These are phyloP conservation scores for Rhodotorula sp. DNA, from an alignment of 1,284 basidiomycete species.

Conservation along the genomic window DNA sequence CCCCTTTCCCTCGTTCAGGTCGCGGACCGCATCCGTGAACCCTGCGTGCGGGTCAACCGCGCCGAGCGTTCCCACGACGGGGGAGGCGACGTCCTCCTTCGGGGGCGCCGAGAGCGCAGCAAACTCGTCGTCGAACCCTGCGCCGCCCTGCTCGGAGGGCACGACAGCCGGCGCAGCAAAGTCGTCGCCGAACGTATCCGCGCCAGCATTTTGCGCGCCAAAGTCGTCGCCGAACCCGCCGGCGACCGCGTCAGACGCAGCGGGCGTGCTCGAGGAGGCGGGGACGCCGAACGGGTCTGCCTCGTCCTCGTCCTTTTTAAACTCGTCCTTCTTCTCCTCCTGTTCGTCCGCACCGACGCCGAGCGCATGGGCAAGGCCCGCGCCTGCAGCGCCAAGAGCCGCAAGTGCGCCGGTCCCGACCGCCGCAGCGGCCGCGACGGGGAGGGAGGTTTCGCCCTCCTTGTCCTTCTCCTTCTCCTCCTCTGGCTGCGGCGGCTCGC, in stretches of 20 bases:
- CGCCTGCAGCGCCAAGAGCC: constrained; percentile 47
- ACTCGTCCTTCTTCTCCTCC: constrained; percentile 18
- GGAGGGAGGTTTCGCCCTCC: constrained; percentile 8
- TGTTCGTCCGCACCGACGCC: constrained; percentile 5
- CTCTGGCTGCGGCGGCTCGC: background rate
- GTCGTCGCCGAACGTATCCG: constrained; percentile 48
- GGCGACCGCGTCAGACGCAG: constrained; percentile 49
- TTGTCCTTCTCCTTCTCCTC: background rate
- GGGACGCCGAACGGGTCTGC: constrained; percentile 38
- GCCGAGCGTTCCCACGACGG: constrained; percentile 14
- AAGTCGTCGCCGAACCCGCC: constrained; percentile 37
- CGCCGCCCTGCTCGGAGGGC: background rate
- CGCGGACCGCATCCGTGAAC: constrained; percentile 26
- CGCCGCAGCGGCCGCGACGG: constrained; percentile 45
- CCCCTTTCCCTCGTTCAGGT: constrained; percentile 5
- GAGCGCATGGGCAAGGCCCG: constrained; percentile 24
- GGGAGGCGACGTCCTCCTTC: background rate
- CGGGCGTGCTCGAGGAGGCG: constrained; percentile 54
- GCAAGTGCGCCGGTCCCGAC: constrained; percentile 48
- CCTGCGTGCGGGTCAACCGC: constrained; percentile 21
- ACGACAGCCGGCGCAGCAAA: constrained; percentile 24
- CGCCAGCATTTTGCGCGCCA: constrained; percentile 45
- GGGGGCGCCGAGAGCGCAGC: constrained; percentile 9
- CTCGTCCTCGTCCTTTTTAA: background rate
- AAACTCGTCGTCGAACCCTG: constrained; percentile 14